Conservation (phyloP, 495 filamentous ascomycete species). For the Cryomyces minteri region DNA sequence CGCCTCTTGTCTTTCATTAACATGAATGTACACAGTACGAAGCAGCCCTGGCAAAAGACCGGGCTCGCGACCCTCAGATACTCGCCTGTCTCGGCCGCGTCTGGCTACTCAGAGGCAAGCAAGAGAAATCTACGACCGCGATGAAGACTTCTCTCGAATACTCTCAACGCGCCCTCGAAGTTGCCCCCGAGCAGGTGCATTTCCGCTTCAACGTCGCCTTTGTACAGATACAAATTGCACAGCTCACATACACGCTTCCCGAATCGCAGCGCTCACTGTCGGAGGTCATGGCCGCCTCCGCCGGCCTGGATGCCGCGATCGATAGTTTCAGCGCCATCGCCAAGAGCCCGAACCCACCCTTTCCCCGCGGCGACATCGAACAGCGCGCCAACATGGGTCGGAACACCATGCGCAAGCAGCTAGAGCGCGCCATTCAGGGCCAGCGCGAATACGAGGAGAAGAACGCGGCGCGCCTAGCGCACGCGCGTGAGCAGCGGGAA, state of each 20-base stretch:
- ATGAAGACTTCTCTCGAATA: constrained; percentile 80
- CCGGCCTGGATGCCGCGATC: constrained; percentile 83
- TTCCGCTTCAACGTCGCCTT: constrained; percentile 97
- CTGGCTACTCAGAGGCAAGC: constrained; percentile 71
- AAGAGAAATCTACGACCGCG: constrained; percentile 57
- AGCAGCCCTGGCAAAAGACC: constrained; percentile 66
- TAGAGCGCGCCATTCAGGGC: constrained; percentile 62
- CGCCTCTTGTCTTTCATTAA: background rate
- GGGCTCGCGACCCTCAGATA: constrained; percentile 59
- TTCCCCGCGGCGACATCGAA: constrained; percentile 75
- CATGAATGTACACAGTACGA: constrained; percentile 43
- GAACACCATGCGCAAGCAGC: constrained; percentile 80
- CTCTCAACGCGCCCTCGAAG: constrained; percentile 58
- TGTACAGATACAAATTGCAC: constrained; percentile 83
- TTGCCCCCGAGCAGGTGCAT: constrained; percentile 68
- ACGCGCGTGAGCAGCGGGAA: constrained; percentile 57
- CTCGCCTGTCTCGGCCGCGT: constrained; percentile 87
- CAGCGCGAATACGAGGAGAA: constrained; percentile 87
- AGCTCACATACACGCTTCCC: constrained; percentile 51
- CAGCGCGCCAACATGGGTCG: constrained; percentile 91
- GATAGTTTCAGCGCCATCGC: constrained; percentile 66
- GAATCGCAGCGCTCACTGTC: constrained; percentile 58
- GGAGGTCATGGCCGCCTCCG: constrained; percentile 59
- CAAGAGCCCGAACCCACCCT: constrained; percentile 66
- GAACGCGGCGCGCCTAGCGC: constrained; percentile 66